phyloP scores from a whole-genome alignment of 208 protist genomes.

The Leishmania major region DNA sequence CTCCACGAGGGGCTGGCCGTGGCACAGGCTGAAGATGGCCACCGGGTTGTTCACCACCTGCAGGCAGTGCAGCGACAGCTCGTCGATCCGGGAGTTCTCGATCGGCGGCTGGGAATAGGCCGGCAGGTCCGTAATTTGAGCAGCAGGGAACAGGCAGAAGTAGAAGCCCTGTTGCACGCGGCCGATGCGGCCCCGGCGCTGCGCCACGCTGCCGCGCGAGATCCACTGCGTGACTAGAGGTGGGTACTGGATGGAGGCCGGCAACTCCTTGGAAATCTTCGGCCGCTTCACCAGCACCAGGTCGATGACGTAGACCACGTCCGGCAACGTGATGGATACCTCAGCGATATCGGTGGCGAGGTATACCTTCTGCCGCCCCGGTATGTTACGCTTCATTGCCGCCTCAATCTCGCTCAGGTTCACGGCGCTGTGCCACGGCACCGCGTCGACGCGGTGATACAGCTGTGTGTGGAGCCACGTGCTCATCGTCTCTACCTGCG shows the following conservation, averaged over 20 bases:
- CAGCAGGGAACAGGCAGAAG: slow-evolving; percentile 64
- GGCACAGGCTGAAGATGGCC: slow-evolving; percentile 78
- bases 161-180: slow-evolving; percentile 88
- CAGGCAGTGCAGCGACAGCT: slow-evolving; percentile 81
- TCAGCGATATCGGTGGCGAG: slow-evolving; percentile 70
- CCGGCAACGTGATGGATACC: slow-evolving; percentile 94
- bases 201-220: slow-evolving; percentile 59
- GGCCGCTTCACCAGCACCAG: slow-evolving; percentile 86
- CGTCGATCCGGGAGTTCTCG: slow-evolving; percentile 64
- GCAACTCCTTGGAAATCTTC: slow-evolving; percentile 59
- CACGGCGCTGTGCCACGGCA: slow-evolving; percentile 87
- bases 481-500: slow-evolving; percentile 65
- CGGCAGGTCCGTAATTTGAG: slow-evolving; percentile 50
- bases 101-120: slow-evolving; percentile 39
- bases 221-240: slow-evolving; percentile 85
- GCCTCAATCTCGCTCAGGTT: slow-evolving; percentile 90
- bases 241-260: slow-evolving; percentile 75
- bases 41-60: slow-evolving; percentile 70
- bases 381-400: slow-evolving; percentile 79
- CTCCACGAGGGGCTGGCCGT: slow-evolving; percentile 59
- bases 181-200: slow-evolving; percentile 84
- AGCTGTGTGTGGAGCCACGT: slow-evolving; percentile 60
- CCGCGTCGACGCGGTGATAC: slow-evolving; percentile 60
- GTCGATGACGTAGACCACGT: slow-evolving; percentile 96
- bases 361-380: slow-evolving; percentile 91